Conservation (phyloP, 1,284 basidiomycete genomes). For the Ganoderma sinense region DNA sequence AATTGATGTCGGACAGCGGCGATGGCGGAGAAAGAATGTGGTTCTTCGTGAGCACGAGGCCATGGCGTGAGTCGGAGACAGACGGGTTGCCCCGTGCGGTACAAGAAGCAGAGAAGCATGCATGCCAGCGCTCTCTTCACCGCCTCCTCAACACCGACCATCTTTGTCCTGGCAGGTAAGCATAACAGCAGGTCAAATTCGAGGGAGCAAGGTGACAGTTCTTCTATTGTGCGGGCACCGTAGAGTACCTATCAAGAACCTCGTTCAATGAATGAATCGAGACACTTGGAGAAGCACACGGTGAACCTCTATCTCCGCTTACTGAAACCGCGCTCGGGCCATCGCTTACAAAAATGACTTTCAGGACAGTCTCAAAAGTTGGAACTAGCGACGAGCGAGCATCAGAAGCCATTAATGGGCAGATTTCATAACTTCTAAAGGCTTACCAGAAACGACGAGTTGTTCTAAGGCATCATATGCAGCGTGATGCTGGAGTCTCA, state of each 20-base stretch:
- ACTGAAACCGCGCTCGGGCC: neutral
- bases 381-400: neutral
- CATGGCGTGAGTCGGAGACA: neutral
- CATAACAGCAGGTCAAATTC: neutral
- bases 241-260: neutral
- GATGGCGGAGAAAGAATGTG: neutral
- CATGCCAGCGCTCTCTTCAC: neutral
- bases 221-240: neutral
- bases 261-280: neutral
- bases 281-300: neutral
- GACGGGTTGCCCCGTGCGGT: neutral
- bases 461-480: neutral
- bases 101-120: neutral
- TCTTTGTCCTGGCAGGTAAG: neutral
- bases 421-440: neutral
- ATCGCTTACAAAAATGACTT: neutral
- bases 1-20: neutral
- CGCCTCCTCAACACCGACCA: neutral
- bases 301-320: neutral
- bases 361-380: neutral
- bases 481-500: neutral
- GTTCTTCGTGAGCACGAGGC: neutral
- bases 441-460: neutral
- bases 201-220: neutral
- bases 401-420: neutral